phyloP scores from a whole-genome alignment of 768 basidiomycete species.

The Rhodotorula babjevae region DNA sequence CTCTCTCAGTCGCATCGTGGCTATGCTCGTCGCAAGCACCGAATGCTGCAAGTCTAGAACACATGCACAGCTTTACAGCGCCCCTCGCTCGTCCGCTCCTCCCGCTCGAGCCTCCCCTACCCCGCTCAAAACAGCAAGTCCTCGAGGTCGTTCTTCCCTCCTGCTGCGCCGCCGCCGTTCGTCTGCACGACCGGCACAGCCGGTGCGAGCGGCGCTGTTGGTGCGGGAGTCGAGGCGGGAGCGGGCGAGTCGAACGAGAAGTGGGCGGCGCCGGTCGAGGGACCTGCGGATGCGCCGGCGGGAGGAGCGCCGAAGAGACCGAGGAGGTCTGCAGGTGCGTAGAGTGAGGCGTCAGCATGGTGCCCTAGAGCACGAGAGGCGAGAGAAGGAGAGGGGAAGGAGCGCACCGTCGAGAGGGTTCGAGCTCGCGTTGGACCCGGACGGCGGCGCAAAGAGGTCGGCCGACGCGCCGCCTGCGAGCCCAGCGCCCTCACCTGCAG shows the following conservation, averaged over 20 bases:
- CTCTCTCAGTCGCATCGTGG: too few relatives aligned
- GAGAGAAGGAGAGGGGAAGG: too few relatives aligned
- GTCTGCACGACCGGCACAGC: not conserved
- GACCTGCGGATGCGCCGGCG: not conserved
- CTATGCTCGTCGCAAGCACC: too few relatives aligned
- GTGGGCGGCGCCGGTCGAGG: not conserved
- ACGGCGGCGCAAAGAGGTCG: slow-evolving; percentile 34
- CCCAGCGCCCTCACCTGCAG: slow-evolving; percentile 52
- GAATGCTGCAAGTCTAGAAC: not conserved
- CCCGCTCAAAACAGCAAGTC: slow-evolving; percentile 35
- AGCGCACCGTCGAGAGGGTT: slow-evolving; percentile 36
- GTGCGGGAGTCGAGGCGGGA: not conserved
- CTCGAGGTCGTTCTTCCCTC: slow-evolving; percentile 34
- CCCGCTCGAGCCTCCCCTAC: not conserved
- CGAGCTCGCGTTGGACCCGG: slow-evolving; percentile 10
- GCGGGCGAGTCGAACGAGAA: slow-evolving; percentile 14
- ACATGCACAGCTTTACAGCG: not conserved
- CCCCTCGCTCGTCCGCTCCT: not conserved
- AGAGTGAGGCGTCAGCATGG: not conserved
- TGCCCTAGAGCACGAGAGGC: too few relatives aligned
- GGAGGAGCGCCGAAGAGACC: slow-evolving; percentile 21
- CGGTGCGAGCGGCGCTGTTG: not conserved
- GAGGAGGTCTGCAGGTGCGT: slow-evolving; percentile 13
- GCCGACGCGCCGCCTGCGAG: not conserved
- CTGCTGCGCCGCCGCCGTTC: not conserved